Base-by-base conservation (phyloP, 306 rosid genomes). In the Echinosophora koreensis region DNA sequence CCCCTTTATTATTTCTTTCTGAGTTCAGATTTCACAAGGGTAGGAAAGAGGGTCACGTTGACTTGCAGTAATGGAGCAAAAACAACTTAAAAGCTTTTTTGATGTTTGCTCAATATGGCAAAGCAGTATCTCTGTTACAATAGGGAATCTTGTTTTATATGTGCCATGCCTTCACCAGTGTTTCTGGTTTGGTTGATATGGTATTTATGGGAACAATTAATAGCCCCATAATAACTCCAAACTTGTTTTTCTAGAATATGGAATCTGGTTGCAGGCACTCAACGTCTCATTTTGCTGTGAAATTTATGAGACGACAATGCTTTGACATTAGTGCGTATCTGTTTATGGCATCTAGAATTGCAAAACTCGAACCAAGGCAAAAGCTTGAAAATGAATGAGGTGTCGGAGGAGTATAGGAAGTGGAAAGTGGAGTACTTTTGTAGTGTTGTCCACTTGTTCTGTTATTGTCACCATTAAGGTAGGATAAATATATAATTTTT, bases 61-160 rank as follows among this genome's bases (percentile, higher is more conserved):
- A 82, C 76, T 65, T 77, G 66, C 54, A 42, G 77, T 1, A 22
- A 22, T 4, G 72, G 3, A 56, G 65, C 37, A 35, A 59, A 50
- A 71, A 8, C 7, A 64, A 56, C 64, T 32, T 66, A 13, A 73
- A 71, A 41, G 41, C 4, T 1, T 37, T 71, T 71, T 74, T 85
- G 8, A 81, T 74, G 82, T 81, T 81, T 74, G 32, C 84, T 81
- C 51, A 73, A 82, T 69, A 49, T 70, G 82, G 86, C 77, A 74
- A 82, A 79, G 66, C 84, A 85, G 82, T 69, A 82, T 85, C 88
- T 81, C 84, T 85, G 86, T 74, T 68, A 3, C 79, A 64, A 39
- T 61, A 11, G 11, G 14, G 71, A 75, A 76, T 71, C 77, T 79
- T 85, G 84, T 85, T 85, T 85, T 75, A 79, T 56, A 16, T 41